Conservation (phyloP, 2,329 filamentous ascomycete species). For the Metarhizium anisopliae region DNA sequence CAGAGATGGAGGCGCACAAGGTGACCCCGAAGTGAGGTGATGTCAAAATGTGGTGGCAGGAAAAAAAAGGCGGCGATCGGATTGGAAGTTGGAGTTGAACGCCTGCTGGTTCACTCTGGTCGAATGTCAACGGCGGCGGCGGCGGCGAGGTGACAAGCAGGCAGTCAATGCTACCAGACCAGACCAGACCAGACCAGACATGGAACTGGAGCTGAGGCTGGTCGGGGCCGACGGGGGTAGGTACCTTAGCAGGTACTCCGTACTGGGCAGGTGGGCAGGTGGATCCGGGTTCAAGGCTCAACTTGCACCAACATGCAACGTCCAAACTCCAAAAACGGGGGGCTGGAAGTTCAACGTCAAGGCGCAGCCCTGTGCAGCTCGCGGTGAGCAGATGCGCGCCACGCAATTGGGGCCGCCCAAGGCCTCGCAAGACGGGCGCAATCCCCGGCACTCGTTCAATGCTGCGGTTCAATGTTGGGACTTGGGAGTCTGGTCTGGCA, state of each 20-base stretch:
- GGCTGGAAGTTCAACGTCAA: conserved; percentile 2
- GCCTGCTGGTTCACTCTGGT: background rate
- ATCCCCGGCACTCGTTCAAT: background rate
- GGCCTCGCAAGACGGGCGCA: background rate
- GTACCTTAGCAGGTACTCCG: no score
- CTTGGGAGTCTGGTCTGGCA: background rate
- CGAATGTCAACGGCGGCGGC: background rate
- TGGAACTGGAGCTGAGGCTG: no score
- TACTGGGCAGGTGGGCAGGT: no score
- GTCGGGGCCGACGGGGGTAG: no score
- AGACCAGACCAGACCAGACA: no score
- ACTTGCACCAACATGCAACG: no score
- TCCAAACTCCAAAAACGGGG: background rate
- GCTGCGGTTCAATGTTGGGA: background rate
- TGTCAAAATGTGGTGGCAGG: conserved; percentile 24
- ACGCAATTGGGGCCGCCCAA: background rate
- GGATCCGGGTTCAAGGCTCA: no score
- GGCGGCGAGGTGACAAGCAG: background rate
- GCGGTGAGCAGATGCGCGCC: background rate
- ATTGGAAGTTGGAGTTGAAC: background rate
- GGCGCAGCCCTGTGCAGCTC: background rate
- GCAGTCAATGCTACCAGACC: background rate
- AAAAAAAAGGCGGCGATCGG: conserved; percentile 4
- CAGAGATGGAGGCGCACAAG: conserved; percentile 1
- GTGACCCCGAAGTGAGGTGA: conserved; percentile 11